Evolutionary conservation across 345 rosid species (phyloP), one percentile per base, ranked within the genome.

Genomic region (Lepidium africanum): DNA sequence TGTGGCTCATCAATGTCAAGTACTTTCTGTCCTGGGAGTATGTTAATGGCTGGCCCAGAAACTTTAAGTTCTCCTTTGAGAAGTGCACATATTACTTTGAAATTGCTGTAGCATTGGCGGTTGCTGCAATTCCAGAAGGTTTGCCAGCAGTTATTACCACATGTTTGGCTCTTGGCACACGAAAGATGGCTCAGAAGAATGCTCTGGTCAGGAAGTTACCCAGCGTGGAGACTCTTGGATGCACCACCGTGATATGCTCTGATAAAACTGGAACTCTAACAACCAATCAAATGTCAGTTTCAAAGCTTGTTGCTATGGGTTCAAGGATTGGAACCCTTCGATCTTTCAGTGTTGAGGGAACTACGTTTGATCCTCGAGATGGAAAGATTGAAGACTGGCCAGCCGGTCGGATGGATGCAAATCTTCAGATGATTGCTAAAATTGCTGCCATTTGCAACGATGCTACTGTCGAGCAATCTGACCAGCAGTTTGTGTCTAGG

Each of bases 101-200:
- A 79, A 93, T 93, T 65, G 98, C 98, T 33, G 97, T 93, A 32
- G 97, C 98, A 23, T 74, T 90, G 78, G 97, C 97, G 0, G 98
- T 93, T 49, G 98, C 98, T 74, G 98, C 98, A 4, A 93, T 93
- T 68, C 98, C 98, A 9, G 97, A 93, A 79, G 98, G 98, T 61
- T 65, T 90, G 47, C 98, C 98, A 3, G 98, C 98, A 19, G 98
- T 90, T 69, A 93, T 93, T 45, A 93, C 98, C 37, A 90, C 98
- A 25, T 93, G 96, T 67, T 80, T 93, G 80, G 97, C 98, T 19
- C 88, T 90, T 21, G 98, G 98, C 27, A 93, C 98, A 0, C 76
- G 96, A 66, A 93, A 93, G 81, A 93, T 93, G 98, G 98, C 98
- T 41, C 97, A 87, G 71, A 91, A 91, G 86, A 89, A 89, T 77